Conservation (phyloP, 768 basidiomycete genomes). For the Lactarius sp. region DNA sequence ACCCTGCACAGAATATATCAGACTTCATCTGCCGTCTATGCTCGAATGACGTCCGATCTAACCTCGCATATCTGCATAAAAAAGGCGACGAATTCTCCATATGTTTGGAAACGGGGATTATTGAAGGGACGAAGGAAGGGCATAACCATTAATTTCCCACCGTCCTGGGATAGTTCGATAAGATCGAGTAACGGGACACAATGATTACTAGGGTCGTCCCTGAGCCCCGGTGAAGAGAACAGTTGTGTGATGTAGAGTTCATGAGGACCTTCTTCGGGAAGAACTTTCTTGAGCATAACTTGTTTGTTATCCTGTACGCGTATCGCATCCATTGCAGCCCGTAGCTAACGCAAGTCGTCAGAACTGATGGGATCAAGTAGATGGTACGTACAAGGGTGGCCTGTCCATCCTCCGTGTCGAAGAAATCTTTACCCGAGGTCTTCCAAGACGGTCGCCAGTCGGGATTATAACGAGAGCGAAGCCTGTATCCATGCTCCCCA, state of each 20-base stretch:
- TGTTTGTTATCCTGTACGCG: conserved; percentile 14
- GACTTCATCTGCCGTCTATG: background rate
- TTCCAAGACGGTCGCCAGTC: conserved; percentile 13
- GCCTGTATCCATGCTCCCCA: background rate
- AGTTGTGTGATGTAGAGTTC: conserved; percentile 4
- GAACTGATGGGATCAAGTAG: background rate
- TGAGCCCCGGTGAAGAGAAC: conserved; percentile 2
- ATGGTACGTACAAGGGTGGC: background rate
- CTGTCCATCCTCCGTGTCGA: background rate
- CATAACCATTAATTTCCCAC: conserved; percentile 15
- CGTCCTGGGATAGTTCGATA: background rate
- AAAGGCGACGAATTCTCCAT: conserved; percentile 23
- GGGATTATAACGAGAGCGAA: conserved; percentile 14
- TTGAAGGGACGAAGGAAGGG: conserved; percentile 20
- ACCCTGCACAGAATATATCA: background rate
- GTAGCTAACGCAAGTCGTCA: background rate
- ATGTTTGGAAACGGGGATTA: conserved; percentile 18
- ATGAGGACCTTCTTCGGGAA: background rate
- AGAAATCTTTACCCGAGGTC: background rate
- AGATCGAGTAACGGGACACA: conserved; percentile 17
- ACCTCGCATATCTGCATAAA: conserved; percentile 16
- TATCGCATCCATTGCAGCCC: conserved; percentile 18
- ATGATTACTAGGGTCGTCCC: conserved; percentile 12
- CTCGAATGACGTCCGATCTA: background rate
- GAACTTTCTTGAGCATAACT: conserved; percentile 24